phyloP scores from a whole-genome alignment of 148 eudicot genomes.

The Hydrangea macrophylla region DNA sequence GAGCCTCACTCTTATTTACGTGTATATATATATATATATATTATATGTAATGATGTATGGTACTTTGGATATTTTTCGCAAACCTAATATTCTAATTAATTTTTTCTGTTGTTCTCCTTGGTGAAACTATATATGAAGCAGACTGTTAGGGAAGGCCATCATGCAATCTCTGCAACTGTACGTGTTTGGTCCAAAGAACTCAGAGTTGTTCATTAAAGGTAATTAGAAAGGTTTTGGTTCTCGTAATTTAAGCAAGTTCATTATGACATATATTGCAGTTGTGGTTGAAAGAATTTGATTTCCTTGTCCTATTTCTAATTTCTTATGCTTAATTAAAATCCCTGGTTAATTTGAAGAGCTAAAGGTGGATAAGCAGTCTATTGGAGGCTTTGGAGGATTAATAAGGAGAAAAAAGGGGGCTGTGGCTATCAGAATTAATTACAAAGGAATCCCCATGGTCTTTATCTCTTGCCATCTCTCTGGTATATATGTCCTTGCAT shows the following conservation, averaged over 20 bases:
- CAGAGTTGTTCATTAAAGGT: conserved; percentile 32
- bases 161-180: conserved; percentile 52
- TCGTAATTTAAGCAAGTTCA: neutral
- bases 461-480: conserved; percentile 58
- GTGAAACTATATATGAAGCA: conserved; percentile 24
- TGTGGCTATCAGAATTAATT: conserved; percentile 35
- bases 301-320: neutral
- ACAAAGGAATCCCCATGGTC: conserved; percentile 34
- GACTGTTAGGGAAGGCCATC: conserved; percentile 39
- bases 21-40: too few species aligned
- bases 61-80: neutral
- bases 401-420: conserved; percentile 54
- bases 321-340: too few species aligned
- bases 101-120: neutral
- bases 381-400: conserved; percentile 44
- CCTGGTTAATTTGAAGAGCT: conserved; percentile 19
- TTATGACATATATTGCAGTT: too few species aligned
- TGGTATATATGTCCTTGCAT: conserved; percentile 25
- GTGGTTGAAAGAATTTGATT: neutral
- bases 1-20: too few species aligned
- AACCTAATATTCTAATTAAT: conserved; percentile 3
- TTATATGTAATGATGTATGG: too few species aligned
- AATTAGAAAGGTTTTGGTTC: conserved; percentile 8
- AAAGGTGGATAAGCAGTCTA: conserved; percentile 33
- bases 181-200: conserved; percentile 38